Percentiles rank a stretch among this genome's conserved stretches.
phyloP scores from a whole-genome alignment of 768 basidiomycete genomes.

The Lentinula sp. region DNA sequence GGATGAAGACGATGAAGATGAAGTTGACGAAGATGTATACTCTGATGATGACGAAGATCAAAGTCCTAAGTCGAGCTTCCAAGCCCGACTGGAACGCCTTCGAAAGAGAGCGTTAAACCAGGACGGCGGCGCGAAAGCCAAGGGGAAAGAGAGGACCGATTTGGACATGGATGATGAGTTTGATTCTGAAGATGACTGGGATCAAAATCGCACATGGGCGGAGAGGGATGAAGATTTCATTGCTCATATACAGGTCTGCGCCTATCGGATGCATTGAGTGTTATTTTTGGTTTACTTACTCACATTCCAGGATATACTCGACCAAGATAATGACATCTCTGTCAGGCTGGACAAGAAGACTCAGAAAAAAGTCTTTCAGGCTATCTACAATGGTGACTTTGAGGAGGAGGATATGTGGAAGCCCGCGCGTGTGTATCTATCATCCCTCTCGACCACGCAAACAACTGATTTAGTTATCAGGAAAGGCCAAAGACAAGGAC shows the following conservation, averaged over 20 bases:
- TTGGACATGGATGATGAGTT: not conserved
- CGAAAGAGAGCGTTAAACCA: constrained; percentile 16
- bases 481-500: constrained; percentile 46
- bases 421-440: constrained; percentile 44
- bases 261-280: not conserved
- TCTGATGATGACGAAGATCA: constrained; percentile 26
- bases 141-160: constrained; percentile 1
- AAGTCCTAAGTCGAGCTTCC: constrained; percentile 39
- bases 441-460: not conserved
- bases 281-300: not conserved
- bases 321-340: constrained; percentile 49
- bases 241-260: constrained; percentile 45
- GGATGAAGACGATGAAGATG: constrained; percentile 24
- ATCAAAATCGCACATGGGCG: constrained; percentile 25
- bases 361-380: constrained; percentile 51
- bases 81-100: constrained; percentile 34
- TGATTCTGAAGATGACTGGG: constrained; percentile 15
- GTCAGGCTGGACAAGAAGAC: constrained; percentile 37
- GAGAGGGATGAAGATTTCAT: constrained; percentile 57
- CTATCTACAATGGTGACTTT: constrained; percentile 52
- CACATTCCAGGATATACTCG: constrained; percentile 48
- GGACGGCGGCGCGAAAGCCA: constrained; percentile 1
- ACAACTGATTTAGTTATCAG: constrained; percentile 12
- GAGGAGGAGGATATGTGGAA: constrained; percentile 33
- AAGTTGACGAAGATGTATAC: constrained; percentile 27